Percentiles rank a stretch among this genome's conserved stretches.
Evolutionary conservation across 2,329 filamentous ascomycete species (phyloP).

Genomic region (Verticillium klebahnii): DNA sequence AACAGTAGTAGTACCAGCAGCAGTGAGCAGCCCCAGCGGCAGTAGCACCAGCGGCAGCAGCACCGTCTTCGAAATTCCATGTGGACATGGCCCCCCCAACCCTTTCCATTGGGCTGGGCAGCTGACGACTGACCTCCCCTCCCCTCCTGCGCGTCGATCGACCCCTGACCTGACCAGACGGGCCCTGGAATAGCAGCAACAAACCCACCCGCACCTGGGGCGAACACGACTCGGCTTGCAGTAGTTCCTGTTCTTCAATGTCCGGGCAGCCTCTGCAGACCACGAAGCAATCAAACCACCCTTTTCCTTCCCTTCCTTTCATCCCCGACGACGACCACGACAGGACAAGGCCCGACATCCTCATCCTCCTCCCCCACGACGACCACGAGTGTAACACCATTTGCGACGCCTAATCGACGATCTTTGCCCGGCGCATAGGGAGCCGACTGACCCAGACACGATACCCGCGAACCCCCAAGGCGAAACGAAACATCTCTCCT

Average conservation of each 20-base stretch:
- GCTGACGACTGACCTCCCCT: not conserved
- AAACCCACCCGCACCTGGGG: not conserved
- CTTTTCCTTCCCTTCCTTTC: not conserved
- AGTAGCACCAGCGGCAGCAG: too few species aligned
- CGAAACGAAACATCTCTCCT: constrained; percentile 11
- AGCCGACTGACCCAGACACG: not conserved
- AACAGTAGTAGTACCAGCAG: not conserved
- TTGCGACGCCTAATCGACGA: not conserved
- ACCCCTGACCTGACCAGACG: not conserved
- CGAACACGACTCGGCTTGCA: not conserved
- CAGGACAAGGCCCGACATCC: not conserved
- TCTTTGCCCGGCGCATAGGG: not conserved
- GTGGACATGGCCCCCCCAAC: not conserved
- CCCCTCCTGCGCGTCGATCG: not conserved
- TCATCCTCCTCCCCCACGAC: not conserved
- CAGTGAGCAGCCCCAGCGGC: too few species aligned
- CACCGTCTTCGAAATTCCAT: not conserved
- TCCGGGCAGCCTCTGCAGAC: not conserved
- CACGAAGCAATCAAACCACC: not conserved
- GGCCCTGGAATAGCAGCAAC: not conserved
- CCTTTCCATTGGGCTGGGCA: not conserved
- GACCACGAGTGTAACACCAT: not conserved
- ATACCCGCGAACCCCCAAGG: not conserved
- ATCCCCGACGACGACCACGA: not conserved
- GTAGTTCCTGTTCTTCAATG: not conserved